These are phyloP conservation scores for Biscogniauxia marginata DNA, from an alignment of 2,329 filamentous ascomycete species.

Conservation along the genomic window DNA sequence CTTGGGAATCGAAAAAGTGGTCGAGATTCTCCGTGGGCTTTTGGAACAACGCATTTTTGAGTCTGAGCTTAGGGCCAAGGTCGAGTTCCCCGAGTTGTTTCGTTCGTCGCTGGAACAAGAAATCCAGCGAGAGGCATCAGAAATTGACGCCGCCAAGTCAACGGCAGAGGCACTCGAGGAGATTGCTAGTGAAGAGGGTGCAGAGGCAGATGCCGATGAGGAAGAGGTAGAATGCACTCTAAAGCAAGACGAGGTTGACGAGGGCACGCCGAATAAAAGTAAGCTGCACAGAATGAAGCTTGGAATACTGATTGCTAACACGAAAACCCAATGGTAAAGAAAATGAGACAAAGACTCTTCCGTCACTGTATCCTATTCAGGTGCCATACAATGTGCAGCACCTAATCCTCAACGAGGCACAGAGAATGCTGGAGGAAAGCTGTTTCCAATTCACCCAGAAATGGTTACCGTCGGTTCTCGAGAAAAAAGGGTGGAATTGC, in stretches of 20 bases:
- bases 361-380: slow-evolving; percentile 31
- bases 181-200: slow-evolving; percentile 13
- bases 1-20: slow-evolving; percentile 16
- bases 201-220: slow-evolving; percentile 6
- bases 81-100: slow-evolving; percentile 36
- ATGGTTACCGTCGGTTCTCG: slow-evolving; percentile 32
- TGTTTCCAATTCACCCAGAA: slow-evolving; percentile 39
- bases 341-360: slow-evolving; percentile 7
- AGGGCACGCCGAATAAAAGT: not conserved
- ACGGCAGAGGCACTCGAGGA: slow-evolving; percentile 29
- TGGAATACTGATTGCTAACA: not conserved
- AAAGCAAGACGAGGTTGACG: slow-evolving; percentile 1
- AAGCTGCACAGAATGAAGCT: not conserved
- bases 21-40: slow-evolving; percentile 23
- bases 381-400: slow-evolving; percentile 38
- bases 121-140: slow-evolving; percentile 29
- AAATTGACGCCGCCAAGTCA: slow-evolving; percentile 29
- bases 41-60: slow-evolving; percentile 30
- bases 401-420: slow-evolving; percentile 34
- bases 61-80: slow-evolving; percentile 33
- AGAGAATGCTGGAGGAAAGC: slow-evolving; percentile 37
- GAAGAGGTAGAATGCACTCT: slow-evolving; percentile 1
- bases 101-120: slow-evolving; percentile 24
- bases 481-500: slow-evolving; percentile 32
- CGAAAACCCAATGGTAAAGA: not conserved